Conservation (phyloP, 257 asterid genomes). For the Agastache rugosa region DNA sequence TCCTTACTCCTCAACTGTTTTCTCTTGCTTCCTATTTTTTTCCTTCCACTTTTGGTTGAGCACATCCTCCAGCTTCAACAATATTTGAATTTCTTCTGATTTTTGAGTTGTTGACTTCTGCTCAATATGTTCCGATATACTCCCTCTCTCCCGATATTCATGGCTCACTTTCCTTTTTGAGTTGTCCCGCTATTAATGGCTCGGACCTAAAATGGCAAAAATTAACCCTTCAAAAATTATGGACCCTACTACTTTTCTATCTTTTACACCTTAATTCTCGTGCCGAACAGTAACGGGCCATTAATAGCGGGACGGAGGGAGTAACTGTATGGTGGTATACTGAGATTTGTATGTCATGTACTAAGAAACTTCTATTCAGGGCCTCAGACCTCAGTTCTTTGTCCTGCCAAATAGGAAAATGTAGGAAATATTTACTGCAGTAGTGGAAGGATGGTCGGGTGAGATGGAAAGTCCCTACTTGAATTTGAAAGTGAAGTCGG, state of each 20-base stretch:
- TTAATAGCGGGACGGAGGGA: no score
- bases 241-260: no score
- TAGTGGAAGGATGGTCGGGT: not conserved
- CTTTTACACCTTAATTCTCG: no score
- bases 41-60: constrained; percentile 9
- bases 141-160: no score
- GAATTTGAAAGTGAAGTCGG: constrained; percentile 16
- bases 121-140: not conserved
- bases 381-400: not conserved
- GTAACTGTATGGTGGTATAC: constrained; percentile 14
- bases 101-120: not conserved
- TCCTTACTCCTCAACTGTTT: not conserved
- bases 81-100: constrained; percentile 21
- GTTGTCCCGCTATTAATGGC: no score
- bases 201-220: no score
- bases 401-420: constrained; percentile 3
- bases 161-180: no score
- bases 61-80: constrained; percentile 14
- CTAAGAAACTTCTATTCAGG: not conserved
- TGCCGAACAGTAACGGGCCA: no score
- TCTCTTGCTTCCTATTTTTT: not conserved
- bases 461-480: constrained; percentile 2
- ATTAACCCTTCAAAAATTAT: no score
- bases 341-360: constrained; percentile 9
- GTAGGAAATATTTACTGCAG: not conserved